Evolutionary conservation across 2,329 filamentous ascomycete species (phyloP), one percentile per base, ranked within the genome.

Genomic region (Neopestalotiopsis rosae): DNA sequence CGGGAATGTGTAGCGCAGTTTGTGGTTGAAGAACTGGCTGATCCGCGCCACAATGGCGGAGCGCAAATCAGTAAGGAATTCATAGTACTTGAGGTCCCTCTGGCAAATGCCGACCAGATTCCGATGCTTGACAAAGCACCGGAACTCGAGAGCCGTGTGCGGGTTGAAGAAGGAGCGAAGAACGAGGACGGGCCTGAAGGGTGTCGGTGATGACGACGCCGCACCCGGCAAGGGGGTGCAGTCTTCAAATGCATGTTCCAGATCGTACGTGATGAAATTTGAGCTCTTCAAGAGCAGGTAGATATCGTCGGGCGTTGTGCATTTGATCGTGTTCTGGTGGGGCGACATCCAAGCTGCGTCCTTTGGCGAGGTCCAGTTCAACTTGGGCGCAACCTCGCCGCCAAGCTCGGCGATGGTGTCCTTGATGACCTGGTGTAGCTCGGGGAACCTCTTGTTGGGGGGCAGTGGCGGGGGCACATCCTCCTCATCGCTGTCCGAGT

Each of bases 291-390:
- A 87, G 1, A 99, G 87, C 17, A 98, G 87, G 77, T 98, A 99
- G 59, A 99, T 89, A 76, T 99, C 96, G 78, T 96, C 97, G 2
- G 96, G 90, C 0, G 90, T 90, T 4, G 90, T 91, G 81, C 96
- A 99, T 80, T 97, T 94, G 82, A 98, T 92, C 61, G 93, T 97
- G 80, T 99, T 99, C 75, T 91, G 81, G 86, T 95, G 79, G 82
- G 81, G 91, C 81, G 88, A 90, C 80, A 99, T 98, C 92, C 94
- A 98, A 28, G 93, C 94, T 9, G 96, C 96, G 78, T 99, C 96
- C 80, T 98, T 97, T 4, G 96, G 96, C 4, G 94, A 91, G 5
- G 95, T 98, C 96, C 96, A 99, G 83, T 98, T 98, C 61, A 99
- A 84, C 81, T 99, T 99, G 0, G 96, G 96, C 1, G 92, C 91